A percentile compares a stretch with the other conserved stretches of the same genome.
phyloP scores from a whole-genome alignment of 2,329 filamentous ascomycete species.

The Tolypocladium nubicola region DNA sequence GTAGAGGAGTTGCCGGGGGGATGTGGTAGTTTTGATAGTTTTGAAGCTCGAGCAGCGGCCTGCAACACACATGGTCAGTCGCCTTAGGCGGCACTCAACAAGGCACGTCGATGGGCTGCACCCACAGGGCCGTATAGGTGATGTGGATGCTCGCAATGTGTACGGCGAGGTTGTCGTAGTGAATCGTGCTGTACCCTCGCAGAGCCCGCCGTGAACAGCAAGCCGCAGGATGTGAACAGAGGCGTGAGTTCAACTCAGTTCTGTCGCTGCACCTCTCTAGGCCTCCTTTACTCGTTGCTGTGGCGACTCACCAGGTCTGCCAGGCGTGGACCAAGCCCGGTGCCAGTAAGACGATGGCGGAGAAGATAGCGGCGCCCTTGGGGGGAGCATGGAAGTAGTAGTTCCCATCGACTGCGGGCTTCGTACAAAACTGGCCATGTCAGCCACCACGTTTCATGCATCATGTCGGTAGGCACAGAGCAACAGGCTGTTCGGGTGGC shows the following conservation, averaged over 20 bases:
- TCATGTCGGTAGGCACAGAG: not conserved
- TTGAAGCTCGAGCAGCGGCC: not conserved
- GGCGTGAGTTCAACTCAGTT: not conserved
- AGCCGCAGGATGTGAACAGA: slow-evolving; percentile 21
- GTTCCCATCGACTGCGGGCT: slow-evolving; percentile 25
- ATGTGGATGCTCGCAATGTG: slow-evolving; percentile 24
- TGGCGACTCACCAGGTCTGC: not conserved
- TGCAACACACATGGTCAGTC: not conserved
- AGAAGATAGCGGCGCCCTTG: slow-evolving; percentile 36
- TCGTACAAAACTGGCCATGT: not conserved
- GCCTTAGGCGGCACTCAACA: no score
- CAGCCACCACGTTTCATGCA: not conserved
- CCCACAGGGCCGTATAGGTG: slow-evolving; percentile 23
- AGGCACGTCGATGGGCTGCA: not conserved
- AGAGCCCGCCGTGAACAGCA: slow-evolving; percentile 47
- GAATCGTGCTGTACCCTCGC: slow-evolving; percentile 20
- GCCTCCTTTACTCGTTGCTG: not conserved
- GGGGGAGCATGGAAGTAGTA: slow-evolving; percentile 37
- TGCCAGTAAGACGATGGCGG: slow-evolving; percentile 27
- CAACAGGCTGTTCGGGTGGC: no score
- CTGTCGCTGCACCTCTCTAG: not conserved
- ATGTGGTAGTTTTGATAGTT: slow-evolving; percentile 49
- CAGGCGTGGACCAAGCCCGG: slow-evolving; percentile 21
- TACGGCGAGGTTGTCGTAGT: slow-evolving; percentile 18
- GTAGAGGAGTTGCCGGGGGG: slow-evolving; percentile 46